Percentiles rank a stretch among this genome's conserved stretches.
These are phyloP conservation scores for Xerocomellus amylosporus DNA, from an alignment of 768 basidiomycete species.

Conservation along the genomic window DNA sequence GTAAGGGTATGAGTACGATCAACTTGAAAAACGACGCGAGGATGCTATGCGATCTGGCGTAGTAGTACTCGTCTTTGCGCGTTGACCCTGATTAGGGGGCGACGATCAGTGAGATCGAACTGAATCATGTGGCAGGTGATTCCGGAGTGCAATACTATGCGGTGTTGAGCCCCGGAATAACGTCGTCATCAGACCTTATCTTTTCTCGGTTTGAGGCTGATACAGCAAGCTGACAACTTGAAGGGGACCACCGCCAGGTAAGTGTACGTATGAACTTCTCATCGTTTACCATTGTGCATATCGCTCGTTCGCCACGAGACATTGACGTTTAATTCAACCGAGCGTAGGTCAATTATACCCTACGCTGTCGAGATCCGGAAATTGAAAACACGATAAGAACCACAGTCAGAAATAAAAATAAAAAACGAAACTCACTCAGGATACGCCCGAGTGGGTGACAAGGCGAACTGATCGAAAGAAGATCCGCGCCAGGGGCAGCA, in stretches of 20 bases:
- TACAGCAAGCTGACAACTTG: background rate
- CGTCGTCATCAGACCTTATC: slow-evolving; percentile 11
- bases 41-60: slow-evolving; percentile 5
- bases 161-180: slow-evolving; percentile 20
- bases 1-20: background rate
- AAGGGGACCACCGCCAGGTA: background rate
- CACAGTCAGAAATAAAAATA: slow-evolving; percentile 9
- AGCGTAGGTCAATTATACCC: slow-evolving; percentile 7
- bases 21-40: background rate
- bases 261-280: slow-evolving; percentile 1
- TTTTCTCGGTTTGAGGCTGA: background rate
- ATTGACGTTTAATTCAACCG: slow-evolving; percentile 15
- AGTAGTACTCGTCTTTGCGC: slow-evolving; percentile 9
- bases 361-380: slow-evolving; percentile 17
- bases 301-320: background rate
- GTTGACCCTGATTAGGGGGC: background rate
- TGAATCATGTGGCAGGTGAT: slow-evolving; percentile 16
- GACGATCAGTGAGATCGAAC: slow-evolving; percentile 7
- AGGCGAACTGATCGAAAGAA: slow-evolving; percentile 14
- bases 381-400: slow-evolving; percentile 17
- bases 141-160: slow-evolving; percentile 18
- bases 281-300: background rate
- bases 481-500: slow-evolving; percentile 9
- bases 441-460: slow-evolving; percentile 1
- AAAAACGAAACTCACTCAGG: slow-evolving; percentile 5